Conservation (phyloP, 768 basidiomycete genomes). For the Serpula lacrymans region DNA sequence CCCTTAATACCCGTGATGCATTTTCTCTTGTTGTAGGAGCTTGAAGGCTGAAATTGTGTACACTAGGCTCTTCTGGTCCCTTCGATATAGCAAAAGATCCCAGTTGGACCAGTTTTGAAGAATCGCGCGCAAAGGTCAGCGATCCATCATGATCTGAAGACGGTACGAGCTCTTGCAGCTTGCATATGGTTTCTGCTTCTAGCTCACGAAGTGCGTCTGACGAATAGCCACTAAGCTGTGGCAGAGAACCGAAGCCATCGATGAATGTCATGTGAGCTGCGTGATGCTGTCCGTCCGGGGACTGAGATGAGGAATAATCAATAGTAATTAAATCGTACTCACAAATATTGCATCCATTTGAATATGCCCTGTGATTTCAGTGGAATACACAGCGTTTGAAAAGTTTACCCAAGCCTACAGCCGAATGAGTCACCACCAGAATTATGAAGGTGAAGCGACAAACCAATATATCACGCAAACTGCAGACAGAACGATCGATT, state of each 20-base stretch:
- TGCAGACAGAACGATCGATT: slow-evolving; percentile 63
- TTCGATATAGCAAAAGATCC: slow-evolving; percentile 72
- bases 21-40: slow-evolving; percentile 90
- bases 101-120: slow-evolving; percentile 45
- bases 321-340: slow-evolving; percentile 23
- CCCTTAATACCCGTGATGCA: slow-evolving; percentile 83
- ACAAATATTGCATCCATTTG: slow-evolving; percentile 63
- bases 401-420: slow-evolving; percentile 90
- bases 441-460: slow-evolving; percentile 15
- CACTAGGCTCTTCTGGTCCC: slow-evolving; percentile 41
- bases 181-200: slow-evolving; percentile 50
- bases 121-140: slow-evolving; percentile 27
- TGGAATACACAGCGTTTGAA: slow-evolving; percentile 55
- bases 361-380: slow-evolving; percentile 29
- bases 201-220: slow-evolving; percentile 55
- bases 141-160: slow-evolving; percentile 24
- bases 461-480: slow-evolving; percentile 87
- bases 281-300: slow-evolving; percentile 67
- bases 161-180: slow-evolving; percentile 58
- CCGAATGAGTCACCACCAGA: neutral
- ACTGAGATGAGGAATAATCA: slow-evolving; percentile 17
- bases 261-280: slow-evolving; percentile 91
- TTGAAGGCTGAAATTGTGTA: slow-evolving; percentile 67
- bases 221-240: slow-evolving; percentile 68
- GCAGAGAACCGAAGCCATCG: slow-evolving; percentile 81